phyloP scores from a whole-genome alignment of 306 rosid species.

The Inga oerstediana region DNA sequence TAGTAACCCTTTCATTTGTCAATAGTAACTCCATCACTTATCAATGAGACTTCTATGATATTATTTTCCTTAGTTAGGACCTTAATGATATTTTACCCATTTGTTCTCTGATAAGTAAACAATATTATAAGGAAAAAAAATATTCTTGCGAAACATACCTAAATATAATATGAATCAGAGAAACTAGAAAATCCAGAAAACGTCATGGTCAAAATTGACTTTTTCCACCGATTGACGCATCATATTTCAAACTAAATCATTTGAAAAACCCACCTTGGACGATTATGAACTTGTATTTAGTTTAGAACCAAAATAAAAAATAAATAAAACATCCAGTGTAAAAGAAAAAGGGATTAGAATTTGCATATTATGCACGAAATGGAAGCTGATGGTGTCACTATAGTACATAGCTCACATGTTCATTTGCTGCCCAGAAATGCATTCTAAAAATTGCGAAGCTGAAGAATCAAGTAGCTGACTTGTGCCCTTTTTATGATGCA shows the following conservation, averaged over 20 bases:
- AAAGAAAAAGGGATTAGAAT: neutral
- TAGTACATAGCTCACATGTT: constrained; percentile 3
- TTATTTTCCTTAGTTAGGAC: too few species aligned
- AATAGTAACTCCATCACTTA: too few species aligned
- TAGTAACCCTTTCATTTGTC: too few species aligned
- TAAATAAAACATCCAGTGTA: neutral
- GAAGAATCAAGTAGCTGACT: neutral
- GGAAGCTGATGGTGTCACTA: neutral
- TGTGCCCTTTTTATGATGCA: constrained; percentile 10
- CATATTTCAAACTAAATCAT: neutral
- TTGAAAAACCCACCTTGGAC: neutral
- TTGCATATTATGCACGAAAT: neutral
- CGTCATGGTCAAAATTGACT: neutral
- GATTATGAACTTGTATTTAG: neutral
- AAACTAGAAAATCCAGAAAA: neutral
- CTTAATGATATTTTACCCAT: too few species aligned
- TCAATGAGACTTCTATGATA: too few species aligned
- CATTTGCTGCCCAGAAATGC: neutral
- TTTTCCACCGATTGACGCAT: neutral
- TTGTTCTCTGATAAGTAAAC: neutral
- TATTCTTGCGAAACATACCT: neutral
- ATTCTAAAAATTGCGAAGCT: neutral
- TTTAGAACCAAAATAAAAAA: neutral
- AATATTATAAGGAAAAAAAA: neutral
- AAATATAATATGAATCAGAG: neutral